Base-by-base conservation (phyloP, 2,329 filamentous ascomycete species). In the Sporothrix pseudoabietina region DNA sequence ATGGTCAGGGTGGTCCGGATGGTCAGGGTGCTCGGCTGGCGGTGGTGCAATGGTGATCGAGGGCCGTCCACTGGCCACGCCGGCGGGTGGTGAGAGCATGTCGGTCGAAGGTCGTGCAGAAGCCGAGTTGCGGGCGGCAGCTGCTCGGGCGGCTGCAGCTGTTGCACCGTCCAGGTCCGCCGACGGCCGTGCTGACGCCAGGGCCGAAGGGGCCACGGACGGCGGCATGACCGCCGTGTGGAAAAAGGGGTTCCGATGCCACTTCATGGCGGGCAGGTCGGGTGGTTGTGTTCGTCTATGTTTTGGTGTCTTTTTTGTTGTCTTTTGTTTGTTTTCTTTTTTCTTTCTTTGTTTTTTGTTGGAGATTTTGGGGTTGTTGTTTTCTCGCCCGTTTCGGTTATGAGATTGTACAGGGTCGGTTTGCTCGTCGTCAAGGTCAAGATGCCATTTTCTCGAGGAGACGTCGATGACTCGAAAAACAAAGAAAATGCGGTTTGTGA, bases 241-340 rank as follows among this genome's bases (percentile, higher is more conserved):
- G 73, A 76, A 77, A 30, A 77, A 76, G 71, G 75, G 76, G 49
- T 77, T 77, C 10, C 75, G 74, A 61, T 77, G 74, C 76, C 76
- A 77, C 63, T 72, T 75, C 76, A 77, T 77, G 66, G 65, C 70
- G 41, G 41, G 57, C n/a, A 71, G 55, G 14, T 32, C 14, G 41
- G 16, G 41, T 5, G 70, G 2, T 14, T 19, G 32, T 8, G 44
- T 49, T 16, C 35, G 35, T 35, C 35, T 35, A 5, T n/a, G 61
- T 7, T 22, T 66, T 44, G 26, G 26, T n/a, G n/a, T n/a, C n/a
- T n/a, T n/a, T 26, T 22, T 6, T 14, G 12, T 4, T 26, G 16
- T 9, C 1, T 16, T 14, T 7, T 68, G 32, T 55, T 22, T 10
- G 35, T 12, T 44, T 41, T 65, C 4, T 41, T 22, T 41, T 41